Percentiles rank a stretch among this genome's conserved stretches.
Conservation (phyloP, 2,329 filamentous ascomycete genomes). For the Diaporthe citri region DNA sequence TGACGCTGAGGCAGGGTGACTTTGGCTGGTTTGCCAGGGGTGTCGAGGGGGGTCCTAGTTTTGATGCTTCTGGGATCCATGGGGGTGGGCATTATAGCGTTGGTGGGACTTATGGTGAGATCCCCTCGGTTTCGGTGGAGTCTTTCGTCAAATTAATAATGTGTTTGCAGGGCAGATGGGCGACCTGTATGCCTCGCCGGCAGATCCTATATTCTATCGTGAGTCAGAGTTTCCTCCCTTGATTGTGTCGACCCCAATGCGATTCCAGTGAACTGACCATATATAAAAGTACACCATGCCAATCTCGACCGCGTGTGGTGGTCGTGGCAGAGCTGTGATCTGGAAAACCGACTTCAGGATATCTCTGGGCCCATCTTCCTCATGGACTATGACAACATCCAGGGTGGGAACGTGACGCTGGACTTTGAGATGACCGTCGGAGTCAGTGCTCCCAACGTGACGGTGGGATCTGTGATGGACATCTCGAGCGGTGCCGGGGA, state of each 20-base stretch:
- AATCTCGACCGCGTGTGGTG: not conserved
- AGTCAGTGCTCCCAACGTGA: not conserved
- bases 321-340: not conserved
- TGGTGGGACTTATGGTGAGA: not conserved
- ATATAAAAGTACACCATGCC: not conserved
- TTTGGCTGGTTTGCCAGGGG: not conserved
- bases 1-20: not conserved
- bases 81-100: not conserved
- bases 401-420: not conserved
- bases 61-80: not conserved
- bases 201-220: not conserved
- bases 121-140: too few relatives aligned
- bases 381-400: not conserved
- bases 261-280: not conserved
- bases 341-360: not conserved
- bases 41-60: not conserved
- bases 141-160: too few relatives aligned
- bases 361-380: not conserved
- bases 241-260: accelerated
- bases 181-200: not conserved
- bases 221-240: not conserved
- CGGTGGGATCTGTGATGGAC: not conserved
- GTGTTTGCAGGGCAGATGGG: not conserved
- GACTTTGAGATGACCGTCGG: not conserved
- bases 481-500: not conserved